Conservation (phyloP, 2,329 filamentous ascomycete species). For the Zymoseptoria ardabiliae region DNA sequence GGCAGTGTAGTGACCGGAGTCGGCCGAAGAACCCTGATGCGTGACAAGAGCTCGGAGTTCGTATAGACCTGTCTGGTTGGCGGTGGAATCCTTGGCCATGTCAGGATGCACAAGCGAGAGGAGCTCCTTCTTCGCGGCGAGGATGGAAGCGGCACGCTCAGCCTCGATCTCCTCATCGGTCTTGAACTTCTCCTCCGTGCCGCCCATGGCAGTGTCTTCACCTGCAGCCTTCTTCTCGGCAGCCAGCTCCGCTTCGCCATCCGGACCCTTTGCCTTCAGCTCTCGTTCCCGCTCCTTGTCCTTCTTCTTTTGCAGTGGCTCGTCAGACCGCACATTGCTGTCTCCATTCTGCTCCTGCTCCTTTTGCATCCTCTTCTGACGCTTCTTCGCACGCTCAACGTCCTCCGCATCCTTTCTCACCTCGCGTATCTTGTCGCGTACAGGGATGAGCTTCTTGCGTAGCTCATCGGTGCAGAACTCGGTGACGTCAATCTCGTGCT, state of each 20-base stretch:
- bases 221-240: slow-evolving; percentile 40
- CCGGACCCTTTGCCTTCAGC: slow-evolving; percentile 26
- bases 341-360: slow-evolving; percentile 44
- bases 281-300: slow-evolving; percentile 56
- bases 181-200: slow-evolving; percentile 79
- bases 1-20: slow-evolving; percentile 95
- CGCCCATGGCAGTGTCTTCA: slow-evolving; percentile 66
- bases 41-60: slow-evolving; percentile 91
- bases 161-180: slow-evolving; percentile 89
- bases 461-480: slow-evolving; percentile 94
- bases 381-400: slow-evolving; percentile 82
- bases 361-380: slow-evolving; percentile 66
- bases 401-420: slow-evolving; percentile 93
- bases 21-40: slow-evolving; percentile 91
- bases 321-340: slow-evolving; percentile 33
- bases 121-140: slow-evolving; percentile 81
- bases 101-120: slow-evolving; percentile 67
- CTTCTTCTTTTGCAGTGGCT: slow-evolving; percentile 83
- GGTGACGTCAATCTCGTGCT: slow-evolving; percentile 81
- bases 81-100: slow-evolving; percentile 67
- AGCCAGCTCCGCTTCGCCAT: slow-evolving; percentile 37
- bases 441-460: slow-evolving; percentile 71
- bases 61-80: slow-evolving; percentile 91
- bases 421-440: slow-evolving; percentile 94
- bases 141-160: slow-evolving; percentile 67